Conservation (phyloP, 2,329 filamentous ascomycete genomes). For the Venturia carpophila region DNA sequence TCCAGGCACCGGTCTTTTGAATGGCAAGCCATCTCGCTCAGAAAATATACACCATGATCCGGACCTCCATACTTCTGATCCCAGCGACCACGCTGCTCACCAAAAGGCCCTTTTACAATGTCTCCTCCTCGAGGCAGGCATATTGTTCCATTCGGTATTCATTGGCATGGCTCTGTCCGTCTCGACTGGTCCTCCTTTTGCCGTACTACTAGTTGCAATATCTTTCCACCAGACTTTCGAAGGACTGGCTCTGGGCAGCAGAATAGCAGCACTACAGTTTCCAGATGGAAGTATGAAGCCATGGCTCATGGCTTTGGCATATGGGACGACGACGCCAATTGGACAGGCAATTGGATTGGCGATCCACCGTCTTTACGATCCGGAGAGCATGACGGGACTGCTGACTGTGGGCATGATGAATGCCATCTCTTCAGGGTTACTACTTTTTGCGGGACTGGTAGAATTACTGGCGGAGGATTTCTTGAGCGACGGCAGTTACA, state of each 20-base stretch:
- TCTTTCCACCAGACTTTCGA: constrained; percentile 81
- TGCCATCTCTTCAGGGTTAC: constrained; percentile 69
- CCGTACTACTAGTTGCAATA: constrained; percentile 73
- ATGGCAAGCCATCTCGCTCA: constrained; percentile 12
- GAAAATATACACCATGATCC: background rate
- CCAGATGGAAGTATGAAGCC: constrained; percentile 29
- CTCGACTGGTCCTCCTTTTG: constrained; percentile 68
- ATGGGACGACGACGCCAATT: constrained; percentile 63
- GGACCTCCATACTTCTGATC: background rate
- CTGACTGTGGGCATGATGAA: constrained; percentile 84
- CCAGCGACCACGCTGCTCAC: constrained; percentile 36
- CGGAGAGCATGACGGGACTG: constrained; percentile 64
- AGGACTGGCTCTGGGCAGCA: constrained; percentile 74
- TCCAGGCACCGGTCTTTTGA: constrained; percentile 16
- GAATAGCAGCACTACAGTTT: constrained; percentile 68
- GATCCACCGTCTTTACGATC: constrained; percentile 73
- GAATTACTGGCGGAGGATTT: constrained; percentile 83
- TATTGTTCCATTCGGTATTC: constrained; percentile 77
- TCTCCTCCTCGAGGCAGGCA: constrained; percentile 71
- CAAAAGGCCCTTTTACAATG: constrained; percentile 67
- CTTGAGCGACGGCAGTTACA: constrained; percentile 66
- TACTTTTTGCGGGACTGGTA: constrained; percentile 76
- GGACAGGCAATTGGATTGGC: constrained; percentile 76
- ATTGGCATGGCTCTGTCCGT: constrained; percentile 83
- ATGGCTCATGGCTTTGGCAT: constrained; percentile 71